Conservation (phyloP, 345 rosid genomes). For the Eucalyptus sideroxylon region DNA sequence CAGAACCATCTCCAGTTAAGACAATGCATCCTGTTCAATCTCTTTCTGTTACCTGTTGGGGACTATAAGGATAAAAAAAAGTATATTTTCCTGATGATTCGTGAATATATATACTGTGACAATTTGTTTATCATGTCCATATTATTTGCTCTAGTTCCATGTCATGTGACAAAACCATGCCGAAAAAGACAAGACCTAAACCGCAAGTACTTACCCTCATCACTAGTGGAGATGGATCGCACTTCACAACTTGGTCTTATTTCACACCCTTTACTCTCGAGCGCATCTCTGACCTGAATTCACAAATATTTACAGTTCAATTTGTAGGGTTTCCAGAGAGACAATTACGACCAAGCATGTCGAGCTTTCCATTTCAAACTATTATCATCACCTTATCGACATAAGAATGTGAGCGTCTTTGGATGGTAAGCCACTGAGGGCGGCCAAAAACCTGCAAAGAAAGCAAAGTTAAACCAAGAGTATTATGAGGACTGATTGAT, state of each 20-base stretch:
- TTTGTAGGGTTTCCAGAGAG: background rate
- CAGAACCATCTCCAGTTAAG: conserved; percentile 24
- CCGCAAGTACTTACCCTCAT: conserved; percentile 10
- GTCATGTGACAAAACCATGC: background rate
- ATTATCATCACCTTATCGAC: conserved; percentile 41
- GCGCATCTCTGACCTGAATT: conserved; percentile 46
- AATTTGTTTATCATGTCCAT: background rate
- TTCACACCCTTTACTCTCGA: conserved; percentile 51
- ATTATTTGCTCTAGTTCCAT: background rate
- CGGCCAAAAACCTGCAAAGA: conserved; percentile 54
- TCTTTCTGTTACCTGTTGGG: background rate
- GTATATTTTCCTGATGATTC: background rate
- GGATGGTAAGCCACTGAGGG: conserved; percentile 83
- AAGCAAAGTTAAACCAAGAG: background rate
- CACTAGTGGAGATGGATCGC: conserved; percentile 31
- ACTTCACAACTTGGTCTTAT: conserved; percentile 52
- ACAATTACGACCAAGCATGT: background rate
- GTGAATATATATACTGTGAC: background rate
- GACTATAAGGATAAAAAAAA: background rate
- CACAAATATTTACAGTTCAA: background rate
- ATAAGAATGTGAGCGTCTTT: conserved; percentile 49
- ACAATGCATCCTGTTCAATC: conserved; percentile 34
- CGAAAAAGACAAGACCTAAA: background rate
- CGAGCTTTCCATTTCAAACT: background rate
- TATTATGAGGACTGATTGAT: background rate